These are phyloP conservation scores for Solanum ossicruentum DNA, from an alignment of 257 asterid genomes.

Conservation along the genomic window DNA sequence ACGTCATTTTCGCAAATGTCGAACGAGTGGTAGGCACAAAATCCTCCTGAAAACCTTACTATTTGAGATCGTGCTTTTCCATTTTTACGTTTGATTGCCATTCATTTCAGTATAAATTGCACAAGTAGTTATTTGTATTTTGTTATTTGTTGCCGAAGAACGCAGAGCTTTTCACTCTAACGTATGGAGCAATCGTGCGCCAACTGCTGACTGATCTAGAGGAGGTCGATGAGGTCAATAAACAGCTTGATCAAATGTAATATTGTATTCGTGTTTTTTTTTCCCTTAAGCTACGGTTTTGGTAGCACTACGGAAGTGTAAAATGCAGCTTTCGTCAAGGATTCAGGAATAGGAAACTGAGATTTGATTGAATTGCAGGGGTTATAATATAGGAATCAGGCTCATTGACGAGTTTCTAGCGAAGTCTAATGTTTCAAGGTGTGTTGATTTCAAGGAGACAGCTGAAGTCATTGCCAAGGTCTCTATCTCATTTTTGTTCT, in stretches of 20 bases:
- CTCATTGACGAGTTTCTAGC: conserved; percentile 87
- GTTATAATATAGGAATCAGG: conserved; percentile 74
- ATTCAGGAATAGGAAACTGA: background rate
- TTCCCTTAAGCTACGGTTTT: background rate
- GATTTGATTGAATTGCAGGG: conserved; percentile 33
- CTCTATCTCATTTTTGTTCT: background rate
- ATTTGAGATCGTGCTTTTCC: background rate
- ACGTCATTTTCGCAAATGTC: conserved; percentile 37
- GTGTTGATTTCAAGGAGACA: conserved; percentile 87
- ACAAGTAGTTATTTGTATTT: background rate
- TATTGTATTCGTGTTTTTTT: background rate
- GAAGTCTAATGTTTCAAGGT: conserved; percentile 75
- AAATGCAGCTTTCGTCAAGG: background rate
- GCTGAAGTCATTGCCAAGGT: conserved; percentile 98
- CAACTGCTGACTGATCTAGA: conserved; percentile 94
- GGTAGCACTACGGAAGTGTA: background rate
- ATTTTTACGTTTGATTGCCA: background rate
- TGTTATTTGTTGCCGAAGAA: conserved; percentile 23
- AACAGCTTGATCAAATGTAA: conserved; percentile 94
- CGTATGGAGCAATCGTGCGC: conserved; percentile 93
- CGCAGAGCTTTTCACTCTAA: conserved; percentile 85
- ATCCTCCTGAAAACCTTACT: background rate
- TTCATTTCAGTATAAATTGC: background rate
- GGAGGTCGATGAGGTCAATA: conserved; percentile 96
- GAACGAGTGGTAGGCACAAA: conserved; percentile 28